phyloP scores from a whole-genome alignment of 2,329 filamentous ascomycete species.

The Dryadomyces quercus-mongolicae region DNA sequence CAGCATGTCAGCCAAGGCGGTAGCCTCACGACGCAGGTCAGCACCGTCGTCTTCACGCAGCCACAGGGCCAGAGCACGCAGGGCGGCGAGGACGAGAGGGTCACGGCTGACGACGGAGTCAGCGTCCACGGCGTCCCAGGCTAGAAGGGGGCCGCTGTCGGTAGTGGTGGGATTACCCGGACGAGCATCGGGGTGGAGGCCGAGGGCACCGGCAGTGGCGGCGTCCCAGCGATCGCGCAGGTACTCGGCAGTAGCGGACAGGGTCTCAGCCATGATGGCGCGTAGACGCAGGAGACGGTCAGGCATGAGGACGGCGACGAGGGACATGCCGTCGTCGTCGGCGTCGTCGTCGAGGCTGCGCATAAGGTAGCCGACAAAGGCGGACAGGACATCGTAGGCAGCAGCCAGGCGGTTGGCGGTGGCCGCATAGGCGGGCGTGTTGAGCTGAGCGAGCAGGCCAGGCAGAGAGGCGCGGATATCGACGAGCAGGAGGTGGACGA shows the following conservation, averaged over 20 bases:
- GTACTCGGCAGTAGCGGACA: conserved; percentile 52
- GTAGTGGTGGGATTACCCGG: conserved; percentile 22
- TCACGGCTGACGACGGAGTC: conserved; percentile 36
- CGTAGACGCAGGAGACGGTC: conserved; percentile 50
- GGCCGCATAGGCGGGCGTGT: conserved; percentile 36
- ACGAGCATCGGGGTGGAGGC: conserved; percentile 46
- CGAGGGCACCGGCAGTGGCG: conserved; percentile 47
- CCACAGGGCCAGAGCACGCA: conserved; percentile 51
- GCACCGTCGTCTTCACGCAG: conserved; percentile 57
- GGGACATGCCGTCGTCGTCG: conserved; percentile 2
- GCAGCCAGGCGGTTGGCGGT: conserved; percentile 44
- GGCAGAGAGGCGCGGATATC: conserved; percentile 54
- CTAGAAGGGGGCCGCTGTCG: conserved; percentile 27
- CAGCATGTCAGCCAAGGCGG: conserved; percentile 51
- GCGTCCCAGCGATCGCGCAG: conserved; percentile 60
- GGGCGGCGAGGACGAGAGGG: conserved; percentile 44
- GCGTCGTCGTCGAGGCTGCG: conserved; percentile 38
- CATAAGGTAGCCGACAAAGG: conserved; percentile 47
- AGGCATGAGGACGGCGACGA: conserved; percentile 29
- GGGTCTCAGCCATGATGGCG: conserved; percentile 47
- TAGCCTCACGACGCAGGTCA: conserved; percentile 39
- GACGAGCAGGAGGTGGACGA: conserved; percentile 53
- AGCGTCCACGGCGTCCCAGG: conserved; percentile 45
- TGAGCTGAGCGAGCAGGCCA: conserved; percentile 44
- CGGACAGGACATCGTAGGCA: conserved; percentile 49